Base-by-base conservation (phyloP, 257 asterid species). In the Plantago major region DNA sequence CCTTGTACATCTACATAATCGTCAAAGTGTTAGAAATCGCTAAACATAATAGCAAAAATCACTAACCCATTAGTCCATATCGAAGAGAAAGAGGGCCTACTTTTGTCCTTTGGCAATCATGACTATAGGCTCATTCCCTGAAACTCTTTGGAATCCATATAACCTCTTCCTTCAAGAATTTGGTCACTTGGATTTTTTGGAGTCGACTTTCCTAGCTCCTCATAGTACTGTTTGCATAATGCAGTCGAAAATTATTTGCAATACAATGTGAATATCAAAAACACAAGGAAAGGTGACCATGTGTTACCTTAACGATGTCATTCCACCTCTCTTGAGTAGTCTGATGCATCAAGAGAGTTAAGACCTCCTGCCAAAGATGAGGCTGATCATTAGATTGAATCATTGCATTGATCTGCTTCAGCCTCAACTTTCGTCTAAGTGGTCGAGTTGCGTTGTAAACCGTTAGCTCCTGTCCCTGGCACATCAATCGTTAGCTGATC, bases 91-190 rank as follows among this genome's bases (percentile, higher is more conserved):
- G 17, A 64, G 28, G 19, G 30, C 11, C 18, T 86, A 91, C 98
- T 88, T n/a, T 84, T 88, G 98, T 86, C 95, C 98, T 81, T 86
- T 84, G 79, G 96, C 90, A 14, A 88, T 86, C 85, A 86, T 84
- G 74, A 91, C 94, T 8, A 88, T 79, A 6, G 95, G 86, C 66
- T 91, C 96, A 44, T 91, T 93, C 53, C 95, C 98, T 9, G 84
- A 76, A 74, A 88, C 42, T 76, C 71, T 70, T 91, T 91, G 18
- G 96, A 88, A 70, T 91, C 96, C 16, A 42, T 74, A 70, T 84
- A 91, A 16, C 76, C 81, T 70, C 75, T 86, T 48, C 71, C 81
- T 70, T 88, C 89, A 91, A 71, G 73, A 82, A 82, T 37, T 68
- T 82, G 40, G 82, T 84, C 17, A 91, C 95, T 70, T 88, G 92